These are phyloP conservation scores for Umbelopsis vinacea DNA, from an alignment of 192 early-diverging fungal species.

Conservation along the genomic window DNA sequence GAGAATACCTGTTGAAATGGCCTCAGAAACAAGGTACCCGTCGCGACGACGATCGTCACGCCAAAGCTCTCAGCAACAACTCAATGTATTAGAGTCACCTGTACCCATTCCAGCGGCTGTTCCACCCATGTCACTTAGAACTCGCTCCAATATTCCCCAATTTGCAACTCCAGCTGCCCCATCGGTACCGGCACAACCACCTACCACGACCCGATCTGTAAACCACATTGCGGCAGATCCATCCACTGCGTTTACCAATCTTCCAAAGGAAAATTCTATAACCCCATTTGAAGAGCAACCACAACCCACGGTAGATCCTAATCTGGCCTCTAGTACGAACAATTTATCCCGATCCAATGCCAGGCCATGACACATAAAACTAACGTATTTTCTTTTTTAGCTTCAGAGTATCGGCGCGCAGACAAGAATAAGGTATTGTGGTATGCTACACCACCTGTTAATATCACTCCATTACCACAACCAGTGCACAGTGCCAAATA, in stretches of 20 bases:
- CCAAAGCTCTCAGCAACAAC: neutral
- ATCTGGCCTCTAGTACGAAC: neutral
- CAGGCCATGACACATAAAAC: neutral
- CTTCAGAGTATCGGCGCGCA: constrained; percentile 25
- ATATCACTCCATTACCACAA: constrained; percentile 1
- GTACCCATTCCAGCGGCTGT: neutral
- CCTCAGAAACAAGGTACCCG: constrained; percentile 12
- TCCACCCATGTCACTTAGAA: neutral
- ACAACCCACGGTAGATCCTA: neutral
- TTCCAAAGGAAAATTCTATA: neutral
- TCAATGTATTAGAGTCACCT: neutral
- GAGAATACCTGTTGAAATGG: neutral
- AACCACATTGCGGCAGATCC: neutral
- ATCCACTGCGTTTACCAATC: neutral
- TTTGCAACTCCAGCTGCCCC: too few relatives aligned
- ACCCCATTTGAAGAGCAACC: neutral
- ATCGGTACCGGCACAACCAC: too few relatives aligned
- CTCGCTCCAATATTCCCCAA: neutral
- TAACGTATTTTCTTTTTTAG: neutral
- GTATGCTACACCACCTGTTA: constrained; percentile 31
- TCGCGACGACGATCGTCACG: constrained; percentile 7
- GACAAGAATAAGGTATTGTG: constrained; percentile 23
- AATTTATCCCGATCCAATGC: neutral
- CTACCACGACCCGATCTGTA: too few relatives aligned
- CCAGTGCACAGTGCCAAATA: constrained; percentile 25